Conservation (phyloP, 116 monocot genomes). For the Dioscorea cayenensis region DNA sequence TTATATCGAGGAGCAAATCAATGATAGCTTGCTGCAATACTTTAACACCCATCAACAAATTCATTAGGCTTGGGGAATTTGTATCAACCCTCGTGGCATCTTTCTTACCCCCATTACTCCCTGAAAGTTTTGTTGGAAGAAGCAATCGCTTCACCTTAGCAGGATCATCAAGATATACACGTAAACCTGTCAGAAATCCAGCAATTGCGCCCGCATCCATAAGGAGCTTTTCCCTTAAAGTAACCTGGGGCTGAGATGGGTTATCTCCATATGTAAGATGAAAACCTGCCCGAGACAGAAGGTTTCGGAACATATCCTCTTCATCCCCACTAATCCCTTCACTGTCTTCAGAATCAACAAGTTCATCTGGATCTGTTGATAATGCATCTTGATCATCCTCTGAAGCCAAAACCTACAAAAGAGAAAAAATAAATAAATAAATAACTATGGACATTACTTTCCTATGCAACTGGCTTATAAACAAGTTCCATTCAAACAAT, state of each 20-base stretch:
- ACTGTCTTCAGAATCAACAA: slow-evolving; percentile 86
- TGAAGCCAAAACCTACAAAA: slow-evolving; percentile 76
- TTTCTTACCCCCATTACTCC: slow-evolving; percentile 41
- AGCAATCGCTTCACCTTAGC: slow-evolving; percentile 94
- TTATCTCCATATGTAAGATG: slow-evolving; percentile 82
- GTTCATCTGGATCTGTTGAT: slow-evolving; percentile 94
- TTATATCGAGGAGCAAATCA: slow-evolving; percentile 92
- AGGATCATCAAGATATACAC: slow-evolving; percentile 88
- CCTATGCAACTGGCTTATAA: background rate
- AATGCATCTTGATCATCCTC: slow-evolving; percentile 92
- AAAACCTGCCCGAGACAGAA: slow-evolving; percentile 87
- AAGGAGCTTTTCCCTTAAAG: slow-evolving; percentile 83
- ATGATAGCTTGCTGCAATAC: slow-evolving; percentile 90
- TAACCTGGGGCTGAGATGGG: slow-evolving; percentile 72
- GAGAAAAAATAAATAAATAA: slow-evolving; percentile 1
- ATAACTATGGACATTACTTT: background rate
- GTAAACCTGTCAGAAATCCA: slow-evolving; percentile 77
- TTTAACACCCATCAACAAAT: slow-evolving; percentile 86
- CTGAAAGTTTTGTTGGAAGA: slow-evolving; percentile 75
- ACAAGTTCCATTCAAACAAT: background rate
- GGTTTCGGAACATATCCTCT: slow-evolving; percentile 80
- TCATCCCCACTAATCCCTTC: slow-evolving; percentile 77
- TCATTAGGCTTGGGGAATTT: slow-evolving; percentile 78
- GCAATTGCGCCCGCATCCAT: slow-evolving; percentile 93
- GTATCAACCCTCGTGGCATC: slow-evolving; percentile 38